phyloP scores from a whole-genome alignment of 169 alveolate genomes.

The Theileria orientalis region DNA sequence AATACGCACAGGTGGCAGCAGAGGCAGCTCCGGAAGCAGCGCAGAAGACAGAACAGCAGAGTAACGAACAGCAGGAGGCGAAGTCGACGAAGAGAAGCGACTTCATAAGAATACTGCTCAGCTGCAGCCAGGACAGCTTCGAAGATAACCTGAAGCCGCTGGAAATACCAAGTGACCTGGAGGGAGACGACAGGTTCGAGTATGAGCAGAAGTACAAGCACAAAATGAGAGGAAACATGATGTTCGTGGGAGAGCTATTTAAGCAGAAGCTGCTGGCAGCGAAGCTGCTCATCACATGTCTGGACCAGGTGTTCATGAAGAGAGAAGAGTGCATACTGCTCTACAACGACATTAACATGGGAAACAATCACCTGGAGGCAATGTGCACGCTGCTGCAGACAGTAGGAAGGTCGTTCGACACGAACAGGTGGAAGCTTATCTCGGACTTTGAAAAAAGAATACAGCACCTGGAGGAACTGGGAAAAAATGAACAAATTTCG shows the following conservation, averaged over 20 bases:
- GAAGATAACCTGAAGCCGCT: slow-evolving; percentile 80
- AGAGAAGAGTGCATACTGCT: slow-evolving; percentile 68
- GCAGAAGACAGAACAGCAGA: background rate
- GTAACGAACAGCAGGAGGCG: slow-evolving; percentile 34
- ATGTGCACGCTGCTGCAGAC: slow-evolving; percentile 82
- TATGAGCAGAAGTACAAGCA: slow-evolving; percentile 82
- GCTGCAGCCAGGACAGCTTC: slow-evolving; percentile 81
- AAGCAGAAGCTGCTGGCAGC: slow-evolving; percentile 81
- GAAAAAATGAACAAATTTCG: slow-evolving; percentile 72
- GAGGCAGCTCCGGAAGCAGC: background rate
- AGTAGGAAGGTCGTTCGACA: slow-evolving; percentile 78
- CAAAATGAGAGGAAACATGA: slow-evolving; percentile 85
- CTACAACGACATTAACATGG: slow-evolving; percentile 72
- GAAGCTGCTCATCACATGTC: slow-evolving; percentile 77
- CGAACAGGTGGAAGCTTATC: slow-evolving; percentile 76
- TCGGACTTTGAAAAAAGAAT: slow-evolving; percentile 71
- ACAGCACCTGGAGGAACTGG: slow-evolving; percentile 73
- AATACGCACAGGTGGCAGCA: background rate
- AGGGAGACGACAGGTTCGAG: slow-evolving; percentile 82
- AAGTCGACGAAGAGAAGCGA: slow-evolving; percentile 45
- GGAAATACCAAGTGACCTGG: slow-evolving; percentile 75
- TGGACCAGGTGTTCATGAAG: slow-evolving; percentile 77
- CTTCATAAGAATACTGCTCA: slow-evolving; percentile 74
- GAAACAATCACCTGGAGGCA: slow-evolving; percentile 80
- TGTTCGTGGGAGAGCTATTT: slow-evolving; percentile 81